Evolutionary conservation across 2,329 filamentous ascomycete genomes (phyloP), one percentile per base, ranked within the genome.

Genomic region (Cyanodermella asteris): DNA sequence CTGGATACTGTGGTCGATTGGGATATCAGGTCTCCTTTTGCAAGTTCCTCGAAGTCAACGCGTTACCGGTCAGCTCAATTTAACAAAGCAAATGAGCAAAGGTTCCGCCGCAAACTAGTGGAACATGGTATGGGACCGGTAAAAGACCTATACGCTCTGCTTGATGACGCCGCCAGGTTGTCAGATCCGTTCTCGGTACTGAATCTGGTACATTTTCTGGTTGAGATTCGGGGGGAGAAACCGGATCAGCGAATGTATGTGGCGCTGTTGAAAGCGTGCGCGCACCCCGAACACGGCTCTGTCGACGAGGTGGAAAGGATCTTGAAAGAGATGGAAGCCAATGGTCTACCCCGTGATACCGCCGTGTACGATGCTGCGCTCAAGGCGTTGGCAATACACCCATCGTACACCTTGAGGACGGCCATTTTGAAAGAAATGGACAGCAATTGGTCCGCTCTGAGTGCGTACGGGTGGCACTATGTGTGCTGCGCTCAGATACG

Each of bases 371-470:
- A 82, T 44, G 65, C 65, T 32, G 65, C 72, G 3, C 50, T 93
- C 19, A 65, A 69, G 45, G 69, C 64, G 5, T 56, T 93, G 13
- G 66, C 76, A 1, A 64, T 87, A 6, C 87, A 94, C 43, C 78
- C 84, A 0, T 76, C 94, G 46, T 84, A 90, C 37, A 36, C 80
- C 5, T 51, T 87, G 13, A 69, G 81, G 18, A 61, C 64, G 26
- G 59, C 71, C 18, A 59, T 91, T 4, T 51, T 93, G 19, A 52
- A 64, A 27, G 69, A 72, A 28, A 38, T 57, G 23, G 65, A 66
- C 38, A 57, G 66, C 28, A 59, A 66, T 33, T 91, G 80, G 75
- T 60, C 74, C 26, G 51, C 55, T 6, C 50, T 76, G 6, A 65
- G 58, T 20, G 61, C 57, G 7, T 55, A 60, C 5, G 72, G 69